These are phyloP conservation scores for Dissophora ornata DNA, from an alignment of 192 early-diverging fungal genomes.

Conservation along the genomic window DNA sequence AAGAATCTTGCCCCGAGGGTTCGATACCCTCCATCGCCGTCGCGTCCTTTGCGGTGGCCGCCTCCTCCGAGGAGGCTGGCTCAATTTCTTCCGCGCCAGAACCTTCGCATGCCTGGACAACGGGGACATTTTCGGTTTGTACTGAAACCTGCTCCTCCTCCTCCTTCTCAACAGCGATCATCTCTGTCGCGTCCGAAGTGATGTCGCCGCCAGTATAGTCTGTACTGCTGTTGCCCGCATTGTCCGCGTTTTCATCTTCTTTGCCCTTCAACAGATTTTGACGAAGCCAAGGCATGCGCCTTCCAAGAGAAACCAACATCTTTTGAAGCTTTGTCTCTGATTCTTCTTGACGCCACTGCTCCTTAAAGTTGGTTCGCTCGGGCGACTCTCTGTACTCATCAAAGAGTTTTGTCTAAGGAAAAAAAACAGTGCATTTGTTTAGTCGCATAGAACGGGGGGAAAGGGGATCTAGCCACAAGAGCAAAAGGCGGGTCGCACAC, in stretches of 20 bases:
- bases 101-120: not conserved
- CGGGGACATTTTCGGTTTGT: no score
- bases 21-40: constrained; percentile 21
- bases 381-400: constrained; percentile 63
- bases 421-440: no score
- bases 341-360: constrained; percentile 79
- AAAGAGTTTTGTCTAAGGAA: constrained; percentile 63
- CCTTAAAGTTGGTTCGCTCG: constrained; percentile 71
- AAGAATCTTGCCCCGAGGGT: constrained; percentile 3
- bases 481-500: no score
- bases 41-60: not conserved
- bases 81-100: not conserved
- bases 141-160: not conserved
- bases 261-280: constrained; percentile 41
- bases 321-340: constrained; percentile 76
- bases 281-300: constrained; percentile 80
- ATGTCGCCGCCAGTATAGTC: not conserved
- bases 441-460: no score
- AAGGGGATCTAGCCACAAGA: no score
- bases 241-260: not conserved
- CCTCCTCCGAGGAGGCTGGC: not conserved
- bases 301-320: constrained; percentile 72
- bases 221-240: not conserved
- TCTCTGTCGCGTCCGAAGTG: not conserved
- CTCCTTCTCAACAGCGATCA: not conserved